phyloP scores from a whole-genome alignment of 2,329 filamentous ascomycete species.

The Fusarium sp. region DNA sequence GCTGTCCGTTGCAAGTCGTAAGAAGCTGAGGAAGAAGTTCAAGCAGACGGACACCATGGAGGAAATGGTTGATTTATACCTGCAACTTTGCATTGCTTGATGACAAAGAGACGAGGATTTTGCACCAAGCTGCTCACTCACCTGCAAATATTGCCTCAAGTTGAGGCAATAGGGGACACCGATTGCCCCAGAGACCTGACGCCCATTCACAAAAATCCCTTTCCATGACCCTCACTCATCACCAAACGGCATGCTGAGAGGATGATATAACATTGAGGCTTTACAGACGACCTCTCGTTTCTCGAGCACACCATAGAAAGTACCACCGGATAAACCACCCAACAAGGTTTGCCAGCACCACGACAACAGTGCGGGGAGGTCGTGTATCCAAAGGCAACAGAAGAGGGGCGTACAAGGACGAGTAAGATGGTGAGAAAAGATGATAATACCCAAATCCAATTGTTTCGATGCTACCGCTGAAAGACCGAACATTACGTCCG shows the following conservation, averaged over 20 bases:
- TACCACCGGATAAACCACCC: neutral
- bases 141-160: conserved; percentile 12
- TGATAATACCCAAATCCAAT: conserved; percentile 48
- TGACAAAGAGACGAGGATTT: neutral
- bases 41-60: neutral
- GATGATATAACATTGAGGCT: conserved; percentile 15
- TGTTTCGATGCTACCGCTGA: conserved; percentile 48
- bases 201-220: neutral
- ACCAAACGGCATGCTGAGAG: neutral
- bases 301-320: neutral
- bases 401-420: neutral
- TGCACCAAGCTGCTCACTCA: conserved; percentile 1
- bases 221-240: neutral
- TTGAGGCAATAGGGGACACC: conserved; percentile 6
- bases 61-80: conserved; percentile 32
- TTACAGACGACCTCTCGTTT: conserved; percentile 7
- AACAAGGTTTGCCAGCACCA: conserved; percentile 2
- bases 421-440: conserved; percentile 30
- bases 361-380: neutral
- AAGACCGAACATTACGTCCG: conserved; percentile 44
- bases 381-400: neutral
- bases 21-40: conserved; percentile 16
- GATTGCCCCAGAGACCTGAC: conserved; percentile 3
- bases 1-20: conserved; percentile 4
- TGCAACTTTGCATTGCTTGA: neutral